Evolutionary conservation across 2,329 filamentous ascomycete species (phyloP).

Genomic region (Paraconiothyrium brasiliense): DNA sequence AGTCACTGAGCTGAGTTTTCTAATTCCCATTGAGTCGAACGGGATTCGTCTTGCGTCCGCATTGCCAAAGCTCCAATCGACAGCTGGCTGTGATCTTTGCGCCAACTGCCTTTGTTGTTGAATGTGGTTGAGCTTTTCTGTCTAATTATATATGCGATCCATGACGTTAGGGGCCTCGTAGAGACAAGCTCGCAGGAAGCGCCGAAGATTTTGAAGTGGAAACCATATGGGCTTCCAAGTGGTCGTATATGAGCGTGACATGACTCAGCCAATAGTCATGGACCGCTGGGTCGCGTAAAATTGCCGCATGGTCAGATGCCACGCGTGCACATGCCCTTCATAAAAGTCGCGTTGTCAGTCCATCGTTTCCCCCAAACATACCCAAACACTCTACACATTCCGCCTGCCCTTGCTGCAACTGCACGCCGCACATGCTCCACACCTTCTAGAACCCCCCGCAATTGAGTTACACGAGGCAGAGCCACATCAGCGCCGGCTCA

Average conservation of each 20-base stretch:
- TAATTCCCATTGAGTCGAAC: too few relatives aligned
- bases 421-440: neutral
- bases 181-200: too few relatives aligned
- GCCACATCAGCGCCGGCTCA: neutral
- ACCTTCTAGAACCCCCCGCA: neutral
- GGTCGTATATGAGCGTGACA: too few relatives aligned
- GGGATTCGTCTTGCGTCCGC: neutral
- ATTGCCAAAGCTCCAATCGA: conserved; percentile 28
- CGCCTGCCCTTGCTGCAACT: conserved; percentile 7
- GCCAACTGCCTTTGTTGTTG: conserved; percentile 28
- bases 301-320: neutral
- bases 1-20: too few relatives aligned
- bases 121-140: conserved; percentile 6
- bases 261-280: too few relatives aligned
- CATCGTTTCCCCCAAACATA: neutral
- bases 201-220: too few relatives aligned
- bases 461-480: too few relatives aligned
- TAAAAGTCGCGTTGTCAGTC: conserved; percentile 7
- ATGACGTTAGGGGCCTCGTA: too few relatives aligned
- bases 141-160: too few relatives aligned
- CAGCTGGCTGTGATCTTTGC: conserved; percentile 28
- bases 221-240: too few relatives aligned
- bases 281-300: neutral
- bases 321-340: neutral
- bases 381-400: conserved; percentile 2